Evolutionary conservation across 768 basidiomycete species (phyloP).

Genomic region (Lentinula aciculospora): DNA sequence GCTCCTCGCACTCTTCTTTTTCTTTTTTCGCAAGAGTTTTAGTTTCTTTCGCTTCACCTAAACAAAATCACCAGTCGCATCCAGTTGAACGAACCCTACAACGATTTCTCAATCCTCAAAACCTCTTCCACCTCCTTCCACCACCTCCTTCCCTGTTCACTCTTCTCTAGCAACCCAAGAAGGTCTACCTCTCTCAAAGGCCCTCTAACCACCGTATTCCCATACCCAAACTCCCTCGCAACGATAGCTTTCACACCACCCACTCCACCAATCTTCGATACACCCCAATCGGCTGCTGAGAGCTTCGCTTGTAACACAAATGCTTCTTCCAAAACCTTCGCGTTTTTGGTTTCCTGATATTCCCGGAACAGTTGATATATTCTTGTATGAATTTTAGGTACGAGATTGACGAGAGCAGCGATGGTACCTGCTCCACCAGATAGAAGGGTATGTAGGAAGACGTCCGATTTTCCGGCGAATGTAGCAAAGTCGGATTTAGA

Average conservation of each 20-base stretch:
- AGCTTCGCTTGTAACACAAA: slow-evolving; percentile 55
- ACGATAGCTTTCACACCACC: slow-evolving; percentile 62
- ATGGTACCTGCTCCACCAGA: slow-evolving; percentile 63
- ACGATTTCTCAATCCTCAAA: slow-evolving; percentile 1
- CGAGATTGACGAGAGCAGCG: slow-evolving; percentile 55
- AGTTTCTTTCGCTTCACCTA: too few relatives aligned
- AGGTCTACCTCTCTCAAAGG: slow-evolving; percentile 43
- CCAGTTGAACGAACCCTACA: neutral
- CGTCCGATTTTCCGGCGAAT: slow-evolving; percentile 72
- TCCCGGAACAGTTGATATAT: slow-evolving; percentile 45
- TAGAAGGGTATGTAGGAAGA: slow-evolving; percentile 57
- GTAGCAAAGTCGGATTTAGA: slow-evolving; percentile 49
- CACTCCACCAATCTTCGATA: slow-evolving; percentile 59
- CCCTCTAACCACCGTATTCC: slow-evolving; percentile 39
- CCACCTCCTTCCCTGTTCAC: neutral
- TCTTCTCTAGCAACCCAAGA: slow-evolving; percentile 22
- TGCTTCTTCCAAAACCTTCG: slow-evolving; percentile 38
- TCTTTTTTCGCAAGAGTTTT: too few relatives aligned
- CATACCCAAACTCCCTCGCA: slow-evolving; percentile 61
- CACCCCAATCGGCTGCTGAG: slow-evolving; percentile 63
- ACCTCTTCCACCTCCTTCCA: neutral
- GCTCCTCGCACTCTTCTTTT: too few relatives aligned
- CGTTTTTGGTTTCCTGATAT: slow-evolving; percentile 27
- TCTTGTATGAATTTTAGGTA: slow-evolving; percentile 52
- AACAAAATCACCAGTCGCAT: neutral